Evolutionary conservation across 371 early-diverging fungal genomes (phyloP).

Genomic region (Choanephora cucurbitarum): DNA sequence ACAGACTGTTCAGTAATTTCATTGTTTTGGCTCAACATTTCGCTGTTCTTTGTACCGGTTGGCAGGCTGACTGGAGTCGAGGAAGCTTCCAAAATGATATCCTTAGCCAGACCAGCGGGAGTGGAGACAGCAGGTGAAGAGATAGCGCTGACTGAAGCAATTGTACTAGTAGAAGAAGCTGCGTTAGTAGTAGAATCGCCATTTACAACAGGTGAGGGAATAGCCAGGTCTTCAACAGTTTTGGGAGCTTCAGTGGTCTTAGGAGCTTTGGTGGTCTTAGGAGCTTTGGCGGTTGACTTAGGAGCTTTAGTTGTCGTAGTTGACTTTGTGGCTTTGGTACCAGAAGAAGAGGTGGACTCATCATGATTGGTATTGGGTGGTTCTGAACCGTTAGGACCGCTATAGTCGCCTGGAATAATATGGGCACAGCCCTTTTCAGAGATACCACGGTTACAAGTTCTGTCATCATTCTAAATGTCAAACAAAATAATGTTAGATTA

Average conservation of each 20-base stretch:
- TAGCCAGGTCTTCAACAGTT: too few species aligned
- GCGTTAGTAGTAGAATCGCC: not conserved
- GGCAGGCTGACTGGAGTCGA: not conserved
- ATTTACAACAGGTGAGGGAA: constrained; percentile 1
- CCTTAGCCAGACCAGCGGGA: too few species aligned
- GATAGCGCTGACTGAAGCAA: constrained; percentile 7
- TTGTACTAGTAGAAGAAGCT: constrained; percentile 3
- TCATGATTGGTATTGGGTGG: constrained; percentile 44
- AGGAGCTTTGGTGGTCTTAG: not conserved
- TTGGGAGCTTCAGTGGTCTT: too few species aligned
- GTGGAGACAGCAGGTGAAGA: not conserved
- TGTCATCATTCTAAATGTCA: constrained; percentile 22
- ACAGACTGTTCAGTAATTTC: constrained; percentile 19
- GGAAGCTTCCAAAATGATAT: not conserved
- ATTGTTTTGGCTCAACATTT: constrained; percentile 1
- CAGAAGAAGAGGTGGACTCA: constrained; percentile 38
- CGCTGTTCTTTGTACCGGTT: not conserved
- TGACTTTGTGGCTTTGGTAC: constrained; percentile 1
- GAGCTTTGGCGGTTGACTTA: not conserved
- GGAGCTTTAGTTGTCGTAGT: constrained; percentile 4
- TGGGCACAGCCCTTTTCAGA: constrained; percentile 55
- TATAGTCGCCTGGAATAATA: constrained; percentile 55
- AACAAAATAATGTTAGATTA: constrained; percentile 23
- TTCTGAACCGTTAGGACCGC: constrained; percentile 41
- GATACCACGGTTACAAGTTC: constrained; percentile 39